A percentile compares a stretch with the other conserved stretches of the same genome.
Evolutionary conservation across 306 rosid genomes (phyloP).

Genomic region (Gastrolobium villosum): DNA sequence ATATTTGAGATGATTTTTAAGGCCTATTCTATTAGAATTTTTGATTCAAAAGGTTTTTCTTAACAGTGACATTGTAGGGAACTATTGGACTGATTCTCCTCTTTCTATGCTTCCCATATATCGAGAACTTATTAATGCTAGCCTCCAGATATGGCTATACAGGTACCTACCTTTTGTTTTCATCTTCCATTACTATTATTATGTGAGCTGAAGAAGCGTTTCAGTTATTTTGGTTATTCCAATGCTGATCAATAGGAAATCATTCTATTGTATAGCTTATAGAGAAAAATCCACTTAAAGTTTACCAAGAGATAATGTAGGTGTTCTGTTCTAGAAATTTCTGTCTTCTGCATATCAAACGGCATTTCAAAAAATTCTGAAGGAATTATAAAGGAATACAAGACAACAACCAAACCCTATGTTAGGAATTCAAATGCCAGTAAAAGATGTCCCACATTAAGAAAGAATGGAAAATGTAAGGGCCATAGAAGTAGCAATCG

Average conservation of each 20-base stretch:
- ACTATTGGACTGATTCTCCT: slow-evolving; percentile 92
- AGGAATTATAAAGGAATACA: slow-evolving; percentile 10
- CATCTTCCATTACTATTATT: slow-evolving; percentile 5
- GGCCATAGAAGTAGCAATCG: not conserved
- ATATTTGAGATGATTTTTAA: slow-evolving; percentile 40
- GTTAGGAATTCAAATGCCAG: slow-evolving; percentile 1
- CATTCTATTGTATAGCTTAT: slow-evolving; percentile 16
- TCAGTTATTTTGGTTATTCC: slow-evolving; percentile 24
- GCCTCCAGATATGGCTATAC: slow-evolving; percentile 86
- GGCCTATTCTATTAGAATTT: not conserved
- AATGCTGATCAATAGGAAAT: not conserved
- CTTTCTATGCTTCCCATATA: slow-evolving; percentile 95
- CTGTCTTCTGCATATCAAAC: not conserved
- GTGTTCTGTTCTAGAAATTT: not conserved
- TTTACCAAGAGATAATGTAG: not conserved
- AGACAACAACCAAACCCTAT: not conserved
- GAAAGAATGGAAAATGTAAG: slow-evolving; percentile 13
- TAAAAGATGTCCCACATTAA: not conserved
- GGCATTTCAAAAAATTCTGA: not conserved
- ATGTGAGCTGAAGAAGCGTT: slow-evolving; percentile 11
- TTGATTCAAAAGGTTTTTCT: slow-evolving; percentile 33
- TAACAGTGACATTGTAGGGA: slow-evolving; percentile 77
- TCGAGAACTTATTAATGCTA: slow-evolving; percentile 79
- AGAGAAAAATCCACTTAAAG: not conserved
- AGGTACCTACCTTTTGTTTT: slow-evolving; percentile 61